Evolutionary conservation across 768 basidiomycete species (phyloP), one percentile per base, ranked within the genome.

Genomic region (Leccinum variicolor): DNA sequence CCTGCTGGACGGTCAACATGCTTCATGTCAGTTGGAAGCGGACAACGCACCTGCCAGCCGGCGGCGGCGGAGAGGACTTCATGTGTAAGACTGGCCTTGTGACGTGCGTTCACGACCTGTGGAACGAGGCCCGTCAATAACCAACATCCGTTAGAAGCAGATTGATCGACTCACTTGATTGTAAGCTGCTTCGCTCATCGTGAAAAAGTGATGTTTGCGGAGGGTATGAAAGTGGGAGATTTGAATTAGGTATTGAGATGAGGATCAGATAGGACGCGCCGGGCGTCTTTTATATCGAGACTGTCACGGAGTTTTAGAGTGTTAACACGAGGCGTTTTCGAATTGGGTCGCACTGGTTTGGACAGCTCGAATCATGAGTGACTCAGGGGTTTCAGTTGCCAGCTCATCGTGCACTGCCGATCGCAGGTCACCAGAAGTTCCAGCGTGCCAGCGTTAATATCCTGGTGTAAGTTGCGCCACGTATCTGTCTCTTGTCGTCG

Each of bases 11-110:
- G 46, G 31, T 62, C 31, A 59, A 51, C 3, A 34, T 19, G 19
- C n/a, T 6, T 15, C 23, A 8, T 52, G 19, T 41, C 4, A 33
- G 14, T n/a, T 45, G 25, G 4, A 6, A 26, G 28, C n/a, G 19
- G 15, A 28, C 1, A 17, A 50, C 71, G 13, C 34, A 82, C 85
- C 78, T 84, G 85, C 70, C 78, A 89, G 28, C 84, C 71, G 6
- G 86, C 87, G 47, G 88, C 88, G 43, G 73, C 86, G 49, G 84
- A 84, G 60, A 90, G 78, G 45, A 89, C 68, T 72, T 90, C 83
- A 68, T 90, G 87, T 9, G 84, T 81, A 53, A 87, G 71, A 55
- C 71, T 55, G 1, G 86, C 81, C 73, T 85, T 73, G 75, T 87
- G 86, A 10, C 76, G 78, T 14, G 77, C 76, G 50, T 77, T 79